These are phyloP conservation scores for Sideroxylon spinosum DNA, from an alignment of 179 eudicot genomes.

Conservation along the genomic window DNA sequence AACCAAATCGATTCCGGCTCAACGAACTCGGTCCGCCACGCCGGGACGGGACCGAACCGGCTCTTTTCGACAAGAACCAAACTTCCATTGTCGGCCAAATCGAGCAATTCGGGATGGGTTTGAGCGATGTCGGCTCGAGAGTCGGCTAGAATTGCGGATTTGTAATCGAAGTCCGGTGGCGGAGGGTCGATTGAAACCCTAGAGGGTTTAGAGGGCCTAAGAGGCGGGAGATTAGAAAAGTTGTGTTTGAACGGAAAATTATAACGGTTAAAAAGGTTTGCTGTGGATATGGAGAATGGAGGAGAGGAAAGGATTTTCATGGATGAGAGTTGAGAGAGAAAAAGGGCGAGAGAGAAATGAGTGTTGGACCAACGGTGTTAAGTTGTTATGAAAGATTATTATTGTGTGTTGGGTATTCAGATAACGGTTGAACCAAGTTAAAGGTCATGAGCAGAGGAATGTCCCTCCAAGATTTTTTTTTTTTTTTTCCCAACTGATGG, in stretches of 20 bases:
- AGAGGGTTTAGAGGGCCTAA: slow-evolving; percentile 17
- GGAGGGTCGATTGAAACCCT: slow-evolving; percentile 54
- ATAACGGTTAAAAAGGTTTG: slow-evolving; percentile 12
- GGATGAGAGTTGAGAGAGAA: slow-evolving; percentile 3
- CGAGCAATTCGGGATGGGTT: slow-evolving; percentile 62
- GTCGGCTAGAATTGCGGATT: slow-evolving; percentile 27
- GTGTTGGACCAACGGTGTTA: not conserved
- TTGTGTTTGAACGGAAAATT: slow-evolving; percentile 20
- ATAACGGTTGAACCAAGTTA: not conserved
- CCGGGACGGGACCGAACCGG: slow-evolving; percentile 76
- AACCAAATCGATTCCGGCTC: slow-evolving; percentile 92
- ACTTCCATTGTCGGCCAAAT: slow-evolving; percentile 63
- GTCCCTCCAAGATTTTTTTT: too few species aligned
- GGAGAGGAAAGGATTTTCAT: slow-evolving; percentile 12
- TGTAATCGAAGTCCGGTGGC: slow-evolving; percentile 63
- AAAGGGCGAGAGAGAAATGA: not conserved
- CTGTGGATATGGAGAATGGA: slow-evolving; percentile 5
- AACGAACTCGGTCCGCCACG: slow-evolving; percentile 72
- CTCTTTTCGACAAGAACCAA: slow-evolving; percentile 50
- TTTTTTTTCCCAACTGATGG: too few species aligned
- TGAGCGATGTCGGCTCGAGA: slow-evolving; percentile 46
- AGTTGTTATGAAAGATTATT: not conserved
- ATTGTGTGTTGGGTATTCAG: not conserved
- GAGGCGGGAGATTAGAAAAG: slow-evolving; percentile 15
- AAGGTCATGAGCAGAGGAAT: too few species aligned